Evolutionary conservation across 768 basidiomycete species (phyloP), one percentile per base, ranked within the genome.

Genomic region (Boletellus emodensis): DNA sequence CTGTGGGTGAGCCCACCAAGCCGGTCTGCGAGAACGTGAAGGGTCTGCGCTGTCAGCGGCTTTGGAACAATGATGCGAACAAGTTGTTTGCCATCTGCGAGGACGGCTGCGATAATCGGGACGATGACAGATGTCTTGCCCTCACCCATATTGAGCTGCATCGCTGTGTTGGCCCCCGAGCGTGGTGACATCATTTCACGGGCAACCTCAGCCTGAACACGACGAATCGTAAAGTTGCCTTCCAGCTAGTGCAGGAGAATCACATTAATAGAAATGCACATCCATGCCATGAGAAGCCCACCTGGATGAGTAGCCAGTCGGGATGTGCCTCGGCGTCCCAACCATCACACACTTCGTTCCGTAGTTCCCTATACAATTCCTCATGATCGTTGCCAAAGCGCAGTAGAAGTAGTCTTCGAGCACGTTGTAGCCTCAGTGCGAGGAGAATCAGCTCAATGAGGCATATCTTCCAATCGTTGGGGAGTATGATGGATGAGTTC

Each of bases 91-190:
- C 75, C 71, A 54, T 81, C 65, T 0, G 80, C 74, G 12, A 82
- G 66, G 4, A 59, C 57, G 4, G 69, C 56, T 0, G 67, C 64
- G 1, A 71, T 61, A 28, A 80, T 63, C 0, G 80, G 80, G 2
- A 81, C 69, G 17, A 82, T 72, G 1, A 72, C 73, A 0, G 72
- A 74, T 2, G 73, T 71, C 51, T 82, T 82, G 1, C 80, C 81
- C 47, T 82, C 80, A 2, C 80, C 80, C 80, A 82, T 82, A 43
- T 82, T 79, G 14, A 81, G 71, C 36, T 81, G 80, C 26, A 76
- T 63, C 6, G 69, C 59, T 0, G 73, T 72, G 42, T 75, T 82
- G 8, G 54, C 14, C 3, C 53, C 49, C 0, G 62, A 68, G 1
- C 47, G 49, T 0, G 81, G 79, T 0, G 58, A 46, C 20, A 77